A percentile compares a stretch with the other conserved stretches of the same genome.
Evolutionary conservation across 2,329 filamentous ascomycete genomes (phyloP).

Genomic region (Aschersonia sp.): DNA sequence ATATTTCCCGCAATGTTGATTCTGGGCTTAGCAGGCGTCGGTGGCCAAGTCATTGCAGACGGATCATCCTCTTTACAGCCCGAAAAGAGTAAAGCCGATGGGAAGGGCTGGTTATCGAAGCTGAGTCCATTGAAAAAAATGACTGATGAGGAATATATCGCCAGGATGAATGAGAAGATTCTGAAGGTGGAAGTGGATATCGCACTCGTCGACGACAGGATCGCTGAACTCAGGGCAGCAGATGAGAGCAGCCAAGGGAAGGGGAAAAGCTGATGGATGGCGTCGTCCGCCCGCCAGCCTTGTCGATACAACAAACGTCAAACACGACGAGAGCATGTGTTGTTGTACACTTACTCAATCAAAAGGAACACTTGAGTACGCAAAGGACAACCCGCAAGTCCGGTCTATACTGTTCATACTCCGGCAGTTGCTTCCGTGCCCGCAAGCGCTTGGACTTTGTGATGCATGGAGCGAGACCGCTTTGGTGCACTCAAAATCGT

Average conservation of each 20-base stretch:
- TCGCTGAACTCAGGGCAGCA: slow-evolving; percentile 25
- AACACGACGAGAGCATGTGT: too few species aligned
- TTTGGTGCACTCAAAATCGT: too few species aligned
- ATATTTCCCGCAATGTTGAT: slow-evolving; percentile 36
- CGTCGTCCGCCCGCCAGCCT: neutral
- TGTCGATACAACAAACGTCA: too few species aligned
- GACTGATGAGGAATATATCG: slow-evolving; percentile 58
- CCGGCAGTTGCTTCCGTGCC: too few species aligned
- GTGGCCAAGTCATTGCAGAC: slow-evolving; percentile 24
- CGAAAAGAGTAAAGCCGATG: slow-evolving; percentile 22
- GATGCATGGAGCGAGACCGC: too few species aligned
- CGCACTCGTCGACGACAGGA: slow-evolving; percentile 62
- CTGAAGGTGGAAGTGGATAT: slow-evolving; percentile 63
- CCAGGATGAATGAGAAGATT: slow-evolving; percentile 57
- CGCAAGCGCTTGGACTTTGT: too few species aligned
- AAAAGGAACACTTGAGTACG: too few species aligned
- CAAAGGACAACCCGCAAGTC: too few species aligned
- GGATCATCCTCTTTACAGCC: slow-evolving; percentile 11
- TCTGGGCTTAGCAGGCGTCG: slow-evolving; percentile 28
- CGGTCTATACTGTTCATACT: too few species aligned
- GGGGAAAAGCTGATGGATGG: neutral
- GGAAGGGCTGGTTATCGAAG: slow-evolving; percentile 33
- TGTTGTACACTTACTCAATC: too few species aligned
- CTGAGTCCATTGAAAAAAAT: slow-evolving; percentile 61
- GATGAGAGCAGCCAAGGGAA: slow-evolving; percentile 1